These are phyloP conservation scores for Lentinus brumalis DNA, from an alignment of 768 basidiomycete genomes.

Conservation along the genomic window DNA sequence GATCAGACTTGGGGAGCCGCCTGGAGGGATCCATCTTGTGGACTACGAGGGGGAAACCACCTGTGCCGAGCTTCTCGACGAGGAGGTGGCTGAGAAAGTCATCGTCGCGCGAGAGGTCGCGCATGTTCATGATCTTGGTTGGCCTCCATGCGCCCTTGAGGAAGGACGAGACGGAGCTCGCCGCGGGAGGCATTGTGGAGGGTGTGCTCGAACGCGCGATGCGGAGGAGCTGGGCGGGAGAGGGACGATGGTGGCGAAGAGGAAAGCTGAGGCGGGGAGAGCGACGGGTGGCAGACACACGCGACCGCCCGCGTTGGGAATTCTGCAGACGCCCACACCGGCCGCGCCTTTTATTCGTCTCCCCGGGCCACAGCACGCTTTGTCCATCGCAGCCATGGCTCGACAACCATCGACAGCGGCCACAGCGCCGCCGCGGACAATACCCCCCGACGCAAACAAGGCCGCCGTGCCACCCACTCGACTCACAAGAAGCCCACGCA, in stretches of 20 bases:
- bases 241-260: slow-evolving; percentile 6
- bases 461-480: background rate
- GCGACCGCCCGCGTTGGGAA: slow-evolving; percentile 6
- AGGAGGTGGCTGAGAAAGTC: slow-evolving; percentile 89
- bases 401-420: no score
- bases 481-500: background rate
- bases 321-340: background rate
- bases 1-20: slow-evolving; percentile 74
- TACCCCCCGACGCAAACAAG: no score
- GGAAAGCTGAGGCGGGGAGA: background rate
- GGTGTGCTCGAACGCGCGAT: slow-evolving; percentile 11
- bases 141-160: slow-evolving; percentile 59
- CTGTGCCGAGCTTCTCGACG: slow-evolving; percentile 86
- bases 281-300: slow-evolving; percentile 11
- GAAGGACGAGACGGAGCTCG: slow-evolving; percentile 24
- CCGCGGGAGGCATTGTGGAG: slow-evolving; percentile 26
- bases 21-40: slow-evolving; percentile 88
- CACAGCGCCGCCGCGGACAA: no score
- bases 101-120: slow-evolving; percentile 87
- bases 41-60: slow-evolving; percentile 75
- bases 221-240: slow-evolving; percentile 4
- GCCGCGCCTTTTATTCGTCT: no score
- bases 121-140: slow-evolving; percentile 89
- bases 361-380: no score
- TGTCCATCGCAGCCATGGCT: no score